phyloP scores from a whole-genome alignment of 345 rosid species.

The Turnera subulata region DNA sequence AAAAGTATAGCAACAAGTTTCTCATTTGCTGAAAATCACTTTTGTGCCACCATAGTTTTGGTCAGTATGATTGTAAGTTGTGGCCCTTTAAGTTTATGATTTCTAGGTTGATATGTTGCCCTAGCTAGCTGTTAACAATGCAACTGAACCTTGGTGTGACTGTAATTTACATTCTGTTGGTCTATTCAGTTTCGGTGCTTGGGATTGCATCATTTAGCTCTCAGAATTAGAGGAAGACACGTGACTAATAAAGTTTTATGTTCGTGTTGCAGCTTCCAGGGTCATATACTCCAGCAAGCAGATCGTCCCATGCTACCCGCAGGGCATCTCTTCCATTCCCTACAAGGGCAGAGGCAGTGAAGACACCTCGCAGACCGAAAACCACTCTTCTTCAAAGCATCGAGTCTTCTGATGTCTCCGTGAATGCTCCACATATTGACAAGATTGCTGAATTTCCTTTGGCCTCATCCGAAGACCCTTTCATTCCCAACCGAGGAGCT shows the following conservation, averaged over 20 bases:
- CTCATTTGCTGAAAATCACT: too few species aligned
- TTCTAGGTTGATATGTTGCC: too few species aligned
- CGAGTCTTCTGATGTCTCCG: constrained; percentile 20
- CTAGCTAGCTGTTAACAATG: too few species aligned
- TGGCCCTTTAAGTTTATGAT: neutral
- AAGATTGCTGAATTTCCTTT: constrained; percentile 23
- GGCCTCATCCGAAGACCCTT: constrained; percentile 21
- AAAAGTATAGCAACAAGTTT: too few species aligned
- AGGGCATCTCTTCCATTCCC: constrained; percentile 70
- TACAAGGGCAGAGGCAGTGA: constrained; percentile 25
- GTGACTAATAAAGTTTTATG: neutral
- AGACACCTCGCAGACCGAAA: constrained; percentile 30
- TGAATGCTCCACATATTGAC: constrained; percentile 21
- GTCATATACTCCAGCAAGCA: constrained; percentile 34
- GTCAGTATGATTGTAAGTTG: neutral
- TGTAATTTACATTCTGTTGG: too few species aligned
- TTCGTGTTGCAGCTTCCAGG: constrained; percentile 40
- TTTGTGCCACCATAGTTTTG: neutral
- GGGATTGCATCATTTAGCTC: too few species aligned
- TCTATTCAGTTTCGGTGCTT: too few species aligned
- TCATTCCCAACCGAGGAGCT: constrained; percentile 16
- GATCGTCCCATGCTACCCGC: constrained; percentile 34
- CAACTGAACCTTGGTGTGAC: too few species aligned
- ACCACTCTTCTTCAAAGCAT: constrained; percentile 15
- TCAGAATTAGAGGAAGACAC: neutral